Conservation (phyloP, 805 yeast species). For the Cyberlindnera petersonii region DNA sequence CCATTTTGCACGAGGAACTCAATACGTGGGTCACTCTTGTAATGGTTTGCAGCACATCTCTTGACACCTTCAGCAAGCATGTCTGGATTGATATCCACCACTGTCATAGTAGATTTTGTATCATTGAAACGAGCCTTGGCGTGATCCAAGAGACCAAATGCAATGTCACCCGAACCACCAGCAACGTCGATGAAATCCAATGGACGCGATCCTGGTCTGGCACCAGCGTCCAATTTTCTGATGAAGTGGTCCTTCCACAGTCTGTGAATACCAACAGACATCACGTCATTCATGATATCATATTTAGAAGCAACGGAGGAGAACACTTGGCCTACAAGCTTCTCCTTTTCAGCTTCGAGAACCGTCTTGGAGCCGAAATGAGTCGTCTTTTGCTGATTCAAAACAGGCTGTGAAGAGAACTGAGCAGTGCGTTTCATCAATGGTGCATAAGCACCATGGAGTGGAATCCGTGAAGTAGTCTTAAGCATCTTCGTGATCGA, state of each 20-base stretch:
- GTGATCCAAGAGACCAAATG: conserved; percentile 89
- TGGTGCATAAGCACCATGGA: neutral
- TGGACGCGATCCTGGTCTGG: conserved; percentile 82
- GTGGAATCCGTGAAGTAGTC: conserved; percentile 3
- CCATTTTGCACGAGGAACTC: conserved; percentile 89
- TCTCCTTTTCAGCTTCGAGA: conserved; percentile 73
- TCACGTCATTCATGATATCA: conserved; percentile 96
- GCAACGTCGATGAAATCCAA: conserved; percentile 92
- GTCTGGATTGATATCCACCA: conserved; percentile 93
- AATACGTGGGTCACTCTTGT: conserved; percentile 52
- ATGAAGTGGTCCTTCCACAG: conserved; percentile 93
- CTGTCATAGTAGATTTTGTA: conserved; percentile 71
- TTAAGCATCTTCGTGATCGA: conserved; percentile 10
- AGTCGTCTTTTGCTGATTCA: conserved; percentile 48
- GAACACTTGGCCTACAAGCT: conserved; percentile 80
- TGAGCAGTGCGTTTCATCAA: neutral
- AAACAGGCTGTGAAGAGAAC: conserved; percentile 5
- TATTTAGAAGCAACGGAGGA: conserved; percentile 92
- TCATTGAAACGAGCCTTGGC: conserved; percentile 79
- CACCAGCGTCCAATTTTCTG: conserved; percentile 85
- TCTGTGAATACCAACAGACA: conserved; percentile 94
- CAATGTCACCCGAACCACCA: conserved; percentile 98
- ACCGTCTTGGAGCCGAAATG: conserved; percentile 92
- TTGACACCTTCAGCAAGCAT: conserved; percentile 91
- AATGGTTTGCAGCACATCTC: conserved; percentile 60